phyloP scores from a whole-genome alignment of 208 protist species.

The Angomonas desouzai region DNA sequence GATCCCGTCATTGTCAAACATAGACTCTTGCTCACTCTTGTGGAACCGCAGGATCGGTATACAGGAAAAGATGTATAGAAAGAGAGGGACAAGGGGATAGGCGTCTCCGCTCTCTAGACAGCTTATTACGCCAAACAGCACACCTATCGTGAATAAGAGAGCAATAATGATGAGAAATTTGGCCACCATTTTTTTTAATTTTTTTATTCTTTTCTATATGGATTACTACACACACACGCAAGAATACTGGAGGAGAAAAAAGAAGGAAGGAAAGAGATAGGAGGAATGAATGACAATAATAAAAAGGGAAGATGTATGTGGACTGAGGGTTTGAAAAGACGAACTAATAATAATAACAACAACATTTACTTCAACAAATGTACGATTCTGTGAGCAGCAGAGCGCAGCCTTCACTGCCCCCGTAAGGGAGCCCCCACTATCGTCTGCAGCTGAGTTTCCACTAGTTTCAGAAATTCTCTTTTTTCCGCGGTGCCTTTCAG shows the following conservation, averaged over 20 bases:
- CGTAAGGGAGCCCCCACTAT: conserved; percentile 3
- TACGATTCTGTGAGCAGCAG: no score
- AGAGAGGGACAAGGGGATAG: conserved; percentile 14
- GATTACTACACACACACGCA: no score
- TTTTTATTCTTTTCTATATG: conserved; percentile 12
- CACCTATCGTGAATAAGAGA: background rate
- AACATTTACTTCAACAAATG: no score
- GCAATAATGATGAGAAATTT: conserved; percentile 24
- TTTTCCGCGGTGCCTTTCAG: conserved; percentile 26
- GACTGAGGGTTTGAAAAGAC: no score
- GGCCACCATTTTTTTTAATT: conserved; percentile 18
- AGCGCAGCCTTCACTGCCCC: no score
- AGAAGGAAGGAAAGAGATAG: conserved; percentile 6
- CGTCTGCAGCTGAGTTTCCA: conserved; percentile 30
- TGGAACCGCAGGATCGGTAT: conserved; percentile 64
- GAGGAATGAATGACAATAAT: background rate
- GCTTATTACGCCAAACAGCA: background rate
- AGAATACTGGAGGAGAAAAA: background rate
- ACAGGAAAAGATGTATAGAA: conserved; percentile 41
- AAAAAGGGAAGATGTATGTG: no score
- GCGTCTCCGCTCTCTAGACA: background rate
- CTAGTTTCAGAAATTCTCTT: conserved; percentile 33
- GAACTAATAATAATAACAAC: no score
- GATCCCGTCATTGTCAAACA: conserved; percentile 17
- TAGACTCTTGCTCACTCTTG: conserved; percentile 10